Evolutionary conservation across 192 early-diverging fungal species (phyloP).

Genomic region (Umbelopsis sp.): DNA sequence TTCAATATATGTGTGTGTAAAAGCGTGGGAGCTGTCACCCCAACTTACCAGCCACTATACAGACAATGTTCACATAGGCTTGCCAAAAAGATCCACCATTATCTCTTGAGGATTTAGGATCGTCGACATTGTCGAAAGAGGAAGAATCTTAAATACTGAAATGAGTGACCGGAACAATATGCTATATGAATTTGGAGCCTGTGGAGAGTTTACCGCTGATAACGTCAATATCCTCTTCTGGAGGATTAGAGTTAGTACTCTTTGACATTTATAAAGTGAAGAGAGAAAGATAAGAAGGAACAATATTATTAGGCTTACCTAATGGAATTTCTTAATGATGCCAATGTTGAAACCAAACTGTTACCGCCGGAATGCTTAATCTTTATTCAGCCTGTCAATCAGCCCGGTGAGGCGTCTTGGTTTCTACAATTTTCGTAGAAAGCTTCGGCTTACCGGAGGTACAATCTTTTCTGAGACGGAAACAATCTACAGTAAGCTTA

Average conservation of each 20-base stretch:
- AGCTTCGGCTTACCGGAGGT: background rate
- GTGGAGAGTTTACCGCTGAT: background rate
- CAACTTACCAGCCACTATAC: background rate
- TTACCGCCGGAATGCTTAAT: no score
- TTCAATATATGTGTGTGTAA: background rate
- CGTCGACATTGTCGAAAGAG: constrained; percentile 4
- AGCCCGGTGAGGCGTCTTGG: no score
- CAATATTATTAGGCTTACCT: no score
- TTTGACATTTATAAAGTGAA: background rate
- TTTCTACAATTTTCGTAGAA: background rate
- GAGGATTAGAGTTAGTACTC: background rate
- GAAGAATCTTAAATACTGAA: background rate
- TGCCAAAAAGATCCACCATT: background rate
- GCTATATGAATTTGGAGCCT: background rate
- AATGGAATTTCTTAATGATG: background rate
- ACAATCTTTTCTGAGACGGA: no score
- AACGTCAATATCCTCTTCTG: background rate
- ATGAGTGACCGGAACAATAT: background rate
- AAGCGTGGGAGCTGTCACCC: background rate
- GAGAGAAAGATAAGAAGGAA: background rate
- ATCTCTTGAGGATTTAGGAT: background rate
- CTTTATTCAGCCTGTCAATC: no score
- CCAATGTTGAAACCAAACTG: background rate
- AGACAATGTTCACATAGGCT: constrained; percentile 10
- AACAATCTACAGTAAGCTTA: no score